Percentiles rank a stretch among this genome's conserved stretches.
Conservation (phyloP, 768 basidiomycete genomes). For the Phlegmacium glaucopus region DNA sequence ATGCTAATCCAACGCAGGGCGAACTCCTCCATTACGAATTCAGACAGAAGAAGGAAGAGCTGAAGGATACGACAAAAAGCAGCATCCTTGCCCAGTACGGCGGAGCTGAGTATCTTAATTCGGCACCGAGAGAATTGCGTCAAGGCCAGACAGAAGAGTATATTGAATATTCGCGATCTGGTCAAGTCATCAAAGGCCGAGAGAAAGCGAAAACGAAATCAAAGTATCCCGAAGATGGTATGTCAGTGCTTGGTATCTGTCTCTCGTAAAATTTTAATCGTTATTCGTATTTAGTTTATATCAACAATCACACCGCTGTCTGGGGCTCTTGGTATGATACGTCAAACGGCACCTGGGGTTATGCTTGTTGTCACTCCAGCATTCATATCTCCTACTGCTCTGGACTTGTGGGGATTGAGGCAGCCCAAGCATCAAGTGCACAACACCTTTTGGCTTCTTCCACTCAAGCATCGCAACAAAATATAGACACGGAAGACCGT, state of each 20-base stretch:
- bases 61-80: conserved; percentile 84
- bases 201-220: conserved; percentile 85
- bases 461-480: conserved; percentile 21
- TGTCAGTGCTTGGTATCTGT: conserved; percentile 23
- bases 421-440: conserved; percentile 71
- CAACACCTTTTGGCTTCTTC: conserved; percentile 56
- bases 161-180: conserved; percentile 92
- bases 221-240: conserved; percentile 97
- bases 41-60: conserved; percentile 86
- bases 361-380: conserved; percentile 88
- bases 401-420: conserved; percentile 79
- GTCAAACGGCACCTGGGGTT: conserved; percentile 80
- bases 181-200: conserved; percentile 86
- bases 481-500: conserved; percentile 23
- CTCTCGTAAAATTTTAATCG: conserved; percentile 6
- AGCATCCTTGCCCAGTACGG: conserved; percentile 93
- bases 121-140: conserved; percentile 87
- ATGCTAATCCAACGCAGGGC: conserved; percentile 95
- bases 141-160: conserved; percentile 97
- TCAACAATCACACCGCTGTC: conserved; percentile 93
- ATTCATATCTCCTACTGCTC: conserved; percentile 90
- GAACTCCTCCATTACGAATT: conserved; percentile 90
- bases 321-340: conserved; percentile 96
- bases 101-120: conserved; percentile 88
- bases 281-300: conserved; percentile 51